Evolutionary conservation across 257 asterid species (phyloP), one percentile per base, ranked within the genome.

Genomic region (Coffea canephora): DNA sequence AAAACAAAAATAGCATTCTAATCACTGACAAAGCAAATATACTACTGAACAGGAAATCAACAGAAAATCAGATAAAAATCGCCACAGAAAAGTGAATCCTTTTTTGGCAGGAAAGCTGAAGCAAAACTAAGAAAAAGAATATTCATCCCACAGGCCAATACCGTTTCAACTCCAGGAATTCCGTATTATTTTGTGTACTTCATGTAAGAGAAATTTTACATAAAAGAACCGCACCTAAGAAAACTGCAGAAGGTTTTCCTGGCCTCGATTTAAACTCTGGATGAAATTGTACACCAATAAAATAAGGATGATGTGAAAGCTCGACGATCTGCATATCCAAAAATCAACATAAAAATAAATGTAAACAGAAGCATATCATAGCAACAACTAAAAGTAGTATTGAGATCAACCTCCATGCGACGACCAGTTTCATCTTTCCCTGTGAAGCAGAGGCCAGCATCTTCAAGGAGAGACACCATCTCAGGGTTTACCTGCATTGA

Each of bases 191-290:
- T 59, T 7, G 11, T 21, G 66, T 59, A 21, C 66, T 59, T 7
- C 3, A 27, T 12, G 69, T 10, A 64, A 25, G 69, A 6, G 39
- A 5, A 65, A 12, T 12, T 27, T n/a, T 48, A 39, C 31, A 62
- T 1, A n/a, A 10, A 10, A 55, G 50, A 23, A 69, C 45, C 4
- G 21, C 85, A 87, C 90, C 90, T 81, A 87, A 69, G 84, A 87
- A 87, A 15, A 85, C 82, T 36, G 86, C 80, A 39, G 89, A 87
- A 81, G 90, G 90, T 41, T 78, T 85, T 75, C 86, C 87, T 1
- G 89, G 90, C 76, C 90, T 79, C 77, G 90, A 87, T 87, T 87
- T 85, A 54, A 83, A 87, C 64, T 87, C 90, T 1, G 90, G 90
- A 81, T 87, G 90, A 77, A 87, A 87, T 77, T 87, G 90, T 43